These are phyloP conservation scores for Xylaria sp. DNA, from an alignment of 2,329 filamentous ascomycete species.

Conservation along the genomic window DNA sequence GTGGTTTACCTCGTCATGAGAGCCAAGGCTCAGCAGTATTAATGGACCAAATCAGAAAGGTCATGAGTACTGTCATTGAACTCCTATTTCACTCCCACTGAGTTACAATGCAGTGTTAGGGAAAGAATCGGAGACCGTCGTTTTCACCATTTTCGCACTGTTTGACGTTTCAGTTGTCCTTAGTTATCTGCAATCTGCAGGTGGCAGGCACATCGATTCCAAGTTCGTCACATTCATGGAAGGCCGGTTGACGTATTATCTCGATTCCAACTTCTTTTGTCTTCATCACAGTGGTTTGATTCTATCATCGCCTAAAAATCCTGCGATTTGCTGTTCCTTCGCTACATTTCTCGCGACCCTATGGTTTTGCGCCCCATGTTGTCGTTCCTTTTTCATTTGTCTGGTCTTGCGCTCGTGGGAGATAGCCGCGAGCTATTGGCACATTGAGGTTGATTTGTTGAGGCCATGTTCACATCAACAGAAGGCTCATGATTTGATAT, in stretches of 20 bases:
- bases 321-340: background rate
- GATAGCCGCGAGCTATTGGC: background rate
- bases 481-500: background rate
- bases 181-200: background rate
- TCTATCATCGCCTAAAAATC: background rate
- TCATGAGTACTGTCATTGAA: background rate
- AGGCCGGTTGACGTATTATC: too few relatives aligned
- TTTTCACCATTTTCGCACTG: background rate
- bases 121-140: background rate
- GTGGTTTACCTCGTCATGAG: slow-evolving; percentile 41
- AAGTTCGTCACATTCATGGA: background rate
- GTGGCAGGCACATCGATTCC: background rate
- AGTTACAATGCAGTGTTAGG: background rate
- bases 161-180: background rate
- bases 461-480: background rate
- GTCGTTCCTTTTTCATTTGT: background rate
- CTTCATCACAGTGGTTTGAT: background rate
- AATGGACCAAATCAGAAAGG: background rate
- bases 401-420: background rate
- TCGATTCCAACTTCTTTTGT: background rate
- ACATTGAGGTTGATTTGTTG: too few relatives aligned
- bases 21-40: slow-evolving; percentile 13
- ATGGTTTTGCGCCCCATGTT: background rate
- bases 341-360: background rate
- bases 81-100: background rate